Base-by-base conservation (phyloP, 352 stramenopile species). In the Phytophthora sojae region DNA sequence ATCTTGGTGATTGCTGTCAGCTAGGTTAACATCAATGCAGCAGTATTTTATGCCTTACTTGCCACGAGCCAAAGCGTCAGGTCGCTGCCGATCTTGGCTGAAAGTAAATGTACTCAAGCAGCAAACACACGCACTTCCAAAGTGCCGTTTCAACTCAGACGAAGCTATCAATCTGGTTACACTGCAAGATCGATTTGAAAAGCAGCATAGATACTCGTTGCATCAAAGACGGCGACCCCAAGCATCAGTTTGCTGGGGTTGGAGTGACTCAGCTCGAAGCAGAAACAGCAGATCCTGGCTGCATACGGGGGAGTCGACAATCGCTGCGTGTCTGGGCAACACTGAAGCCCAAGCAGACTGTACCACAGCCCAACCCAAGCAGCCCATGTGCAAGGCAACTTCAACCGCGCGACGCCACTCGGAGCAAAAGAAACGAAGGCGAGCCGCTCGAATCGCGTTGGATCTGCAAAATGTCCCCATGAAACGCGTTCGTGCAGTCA, bases 161-260 rank as follows among this genome's bases (percentile, higher is more conserved):
- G 45, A 45, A 39, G 54, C 7, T 42, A 42, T 64, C 62, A 52
- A 66, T 65, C 55, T 65, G 64, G 55, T 49, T 65, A 44, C 12
- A 44, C 21, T 73, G 66, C 66, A 64, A 44, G 23, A 35, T 55
- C 19, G 65, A 73, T 73, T 67, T 69, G 66, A 73, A 64, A 49
- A 30, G 66, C 59, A 57, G 52, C 66, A 73, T 73, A 73, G 59
- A 73, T 69, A 73, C 66, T 69, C 66, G 23, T 3, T 23, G 59
- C 54, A 47, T 23, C 45, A 64, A 61, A 73, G 52, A 64, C 21
- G 54, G 50, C 47, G 54, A 21, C 45, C 14, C 26, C 42, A 50
- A 23, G 3, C 17, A 8, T 25, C 54, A 26, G 25, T 37, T 47
- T 74, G 61, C 55, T 75, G 71, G 47, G 61, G 55, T 29, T 54